Conservation (phyloP, 2,329 filamentous ascomycete genomes). For the Cyclaneusma minus region DNA sequence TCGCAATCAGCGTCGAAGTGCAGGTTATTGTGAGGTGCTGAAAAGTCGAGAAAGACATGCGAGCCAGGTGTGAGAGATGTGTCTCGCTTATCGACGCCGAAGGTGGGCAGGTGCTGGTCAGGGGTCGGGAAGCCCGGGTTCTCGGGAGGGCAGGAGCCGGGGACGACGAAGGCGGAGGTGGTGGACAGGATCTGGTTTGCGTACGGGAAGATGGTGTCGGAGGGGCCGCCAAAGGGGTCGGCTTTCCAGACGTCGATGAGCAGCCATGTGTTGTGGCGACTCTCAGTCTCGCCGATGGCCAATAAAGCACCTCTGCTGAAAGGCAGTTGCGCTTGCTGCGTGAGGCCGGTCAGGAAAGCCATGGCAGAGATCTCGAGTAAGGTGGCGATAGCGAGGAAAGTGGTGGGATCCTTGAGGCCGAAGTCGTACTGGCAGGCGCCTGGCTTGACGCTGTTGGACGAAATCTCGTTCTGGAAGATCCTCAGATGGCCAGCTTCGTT, state of each 20-base stretch:
- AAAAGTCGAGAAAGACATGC: conserved; percentile 18
- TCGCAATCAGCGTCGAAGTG: conserved; percentile 12
- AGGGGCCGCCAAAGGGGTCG: conserved; percentile 24
- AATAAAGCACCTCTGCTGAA: conserved; percentile 22
- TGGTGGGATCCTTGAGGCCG: conserved; percentile 8
- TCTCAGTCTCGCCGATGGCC: conserved; percentile 22
- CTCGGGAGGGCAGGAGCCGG: conserved; percentile 18
- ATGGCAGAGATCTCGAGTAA: conserved; percentile 23
- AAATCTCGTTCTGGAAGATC: conserved; percentile 28
- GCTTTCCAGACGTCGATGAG: conserved; percentile 24
- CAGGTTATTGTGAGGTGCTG: conserved; percentile 15
- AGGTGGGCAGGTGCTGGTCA: conserved; percentile 19
- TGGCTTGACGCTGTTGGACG: conserved; percentile 24
- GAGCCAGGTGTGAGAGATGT: conserved; percentile 17
- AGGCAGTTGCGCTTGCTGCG: conserved; percentile 18
- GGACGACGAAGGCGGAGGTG: conserved; percentile 19
- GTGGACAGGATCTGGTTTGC: conserved; percentile 25
- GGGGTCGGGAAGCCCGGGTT: conserved; percentile 24
- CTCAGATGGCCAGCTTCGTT: conserved; percentile 29
- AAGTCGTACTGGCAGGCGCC: conserved; percentile 20
- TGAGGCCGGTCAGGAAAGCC: conserved; percentile 23
- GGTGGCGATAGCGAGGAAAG: conserved; percentile 19
- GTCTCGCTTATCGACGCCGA: conserved; percentile 15
- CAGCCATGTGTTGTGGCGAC: conserved; percentile 25
- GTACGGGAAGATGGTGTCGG: conserved; percentile 25